Evolutionary conservation across 345 rosid genomes (phyloP), one percentile per base, ranked within the genome.

Genomic region (Moricandia arvensis): DNA sequence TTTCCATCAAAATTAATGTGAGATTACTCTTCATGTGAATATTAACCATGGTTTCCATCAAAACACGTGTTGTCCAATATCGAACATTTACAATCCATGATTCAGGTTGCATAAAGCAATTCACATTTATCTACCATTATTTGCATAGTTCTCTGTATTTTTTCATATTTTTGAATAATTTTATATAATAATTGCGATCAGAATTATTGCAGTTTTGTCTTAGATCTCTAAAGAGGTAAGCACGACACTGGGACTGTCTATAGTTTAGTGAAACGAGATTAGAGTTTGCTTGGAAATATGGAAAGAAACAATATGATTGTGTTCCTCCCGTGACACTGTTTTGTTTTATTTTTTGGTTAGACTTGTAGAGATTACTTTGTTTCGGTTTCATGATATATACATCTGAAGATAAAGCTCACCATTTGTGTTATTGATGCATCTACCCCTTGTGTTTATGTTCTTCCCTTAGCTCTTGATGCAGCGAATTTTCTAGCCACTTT

Each of bases 281-380:
- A 61, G 60, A 72, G 72, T 11, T 71, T 66, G 68, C 73, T 71
- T 77, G 63, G 55, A 65, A 47, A 15, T 57, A 65, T 35, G 15
- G 72, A 66, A 71, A 71, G 11, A 58, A 66, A 66, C 76, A 66
- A 77, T 65, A 66, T 59, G 68, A 77, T 49, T 26, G 7, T 24
- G 33, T 34, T 70, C 51, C 45, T 71, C 76, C 9, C 80, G 80
- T 77, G 80, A 71, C 68, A 58, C 7, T 43, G 55, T 18, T 13
- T 11, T 16, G 21, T 16, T 57, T 54, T 54, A 9, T 54, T 54
- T 54, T 34, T 59, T 8, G 30, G 31, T 6, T 45, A 43, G 49
- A 43, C 16, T 43, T 43, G 24, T 21, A 13, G 49, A 43, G 49
- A 43, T 43, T 6, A 43, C 16, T 12, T 43, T 1, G 49, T 21